Base-by-base conservation (phyloP, 352 stramenopile species). In the Phytophthora tubulina region DNA sequence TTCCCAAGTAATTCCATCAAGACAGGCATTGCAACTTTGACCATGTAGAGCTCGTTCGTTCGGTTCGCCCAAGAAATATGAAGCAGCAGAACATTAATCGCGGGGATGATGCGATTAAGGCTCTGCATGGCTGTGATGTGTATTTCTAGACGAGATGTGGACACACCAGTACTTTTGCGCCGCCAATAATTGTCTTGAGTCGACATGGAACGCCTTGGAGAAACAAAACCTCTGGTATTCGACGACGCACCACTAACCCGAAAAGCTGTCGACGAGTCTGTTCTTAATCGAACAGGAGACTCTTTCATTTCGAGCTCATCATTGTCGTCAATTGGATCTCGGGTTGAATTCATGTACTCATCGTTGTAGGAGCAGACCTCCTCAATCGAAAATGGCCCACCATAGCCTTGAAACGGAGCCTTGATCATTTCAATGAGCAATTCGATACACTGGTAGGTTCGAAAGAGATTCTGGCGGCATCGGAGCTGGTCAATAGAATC, bases 1-100 rank as follows among this genome's bases (percentile, higher is more conserved):
- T 93, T 90, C 3, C 86, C 86, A 8, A 93, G 78, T 36, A 93
- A 65, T 50, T 92, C 79, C 81, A 93, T 91, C 15, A 93, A 51
- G 8, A 80, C 80, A 38, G 86, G 84, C 79, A 93, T 85, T 9
- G 75, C 84, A 14, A 73, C 60, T 50, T 88, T 81, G 2, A 90
- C 79, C 62, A 85, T 78, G 31, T 86, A 78, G 0, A 91, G 69
- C 55, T 93, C 86, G 57, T 86, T 91, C 14, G 71, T 69, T 5
- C 84, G 70, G 44, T 91, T 89, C 10, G 67, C 73, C 62, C 73
- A 84, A 41, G 88, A 92, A 39, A 91, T 86, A 44, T 89, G 82
- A 33, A 90, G 82, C 6, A 93, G 54, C 2, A 93, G 73, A 0
- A 77, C 41, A 50, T 91, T 94, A 6, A 89, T 76, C 6, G 74